These are phyloP conservation scores for Spiraea crenata DNA, from an alignment of 331 rosid species.

Conservation along the genomic window DNA sequence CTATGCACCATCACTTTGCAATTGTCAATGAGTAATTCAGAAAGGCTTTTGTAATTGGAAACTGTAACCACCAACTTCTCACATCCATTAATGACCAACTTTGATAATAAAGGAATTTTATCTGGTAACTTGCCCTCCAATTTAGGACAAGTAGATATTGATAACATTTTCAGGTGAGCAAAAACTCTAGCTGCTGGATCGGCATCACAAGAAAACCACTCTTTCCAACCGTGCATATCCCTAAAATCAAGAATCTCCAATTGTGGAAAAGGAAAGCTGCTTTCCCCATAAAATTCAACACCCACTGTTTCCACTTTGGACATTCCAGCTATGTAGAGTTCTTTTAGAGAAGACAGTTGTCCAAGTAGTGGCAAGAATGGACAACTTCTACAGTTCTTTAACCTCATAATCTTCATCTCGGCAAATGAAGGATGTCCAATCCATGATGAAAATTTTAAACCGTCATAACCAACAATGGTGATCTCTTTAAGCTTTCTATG, in stretches of 20 bases:
- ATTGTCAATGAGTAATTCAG: conserved; percentile 11
- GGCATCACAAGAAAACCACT: background rate
- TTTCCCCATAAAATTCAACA: conserved; percentile 7
- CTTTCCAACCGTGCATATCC: conserved; percentile 26
- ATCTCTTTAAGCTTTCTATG: conserved; percentile 9
- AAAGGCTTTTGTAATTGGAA: conserved; percentile 8
- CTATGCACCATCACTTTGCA: conserved; percentile 13
- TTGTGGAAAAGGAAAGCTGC: conserved; percentile 6
- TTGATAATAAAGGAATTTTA: background rate
- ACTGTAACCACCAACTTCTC: conserved; percentile 16
- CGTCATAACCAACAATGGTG: background rate
- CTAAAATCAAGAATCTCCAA: conserved; percentile 19
- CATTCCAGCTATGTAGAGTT: background rate
- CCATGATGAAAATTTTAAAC: conserved; percentile 17
- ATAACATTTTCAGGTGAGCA: conserved; percentile 7
- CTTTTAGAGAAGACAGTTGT: background rate
- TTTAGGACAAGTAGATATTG: conserved; percentile 8
- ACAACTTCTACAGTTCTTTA: conserved; percentile 12
- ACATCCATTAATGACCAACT: conserved; percentile 10
- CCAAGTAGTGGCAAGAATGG: conserved; percentile 4
- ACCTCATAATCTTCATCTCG: conserved; percentile 1
- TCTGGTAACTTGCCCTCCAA: conserved; percentile 19
- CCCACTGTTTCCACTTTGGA: background rate
- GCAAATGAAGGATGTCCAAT: background rate
- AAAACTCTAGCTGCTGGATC: background rate